Conservation (phyloP, 1,139 yeast species). For the Hyphopichia wangnamkhiaoensis region DNA sequence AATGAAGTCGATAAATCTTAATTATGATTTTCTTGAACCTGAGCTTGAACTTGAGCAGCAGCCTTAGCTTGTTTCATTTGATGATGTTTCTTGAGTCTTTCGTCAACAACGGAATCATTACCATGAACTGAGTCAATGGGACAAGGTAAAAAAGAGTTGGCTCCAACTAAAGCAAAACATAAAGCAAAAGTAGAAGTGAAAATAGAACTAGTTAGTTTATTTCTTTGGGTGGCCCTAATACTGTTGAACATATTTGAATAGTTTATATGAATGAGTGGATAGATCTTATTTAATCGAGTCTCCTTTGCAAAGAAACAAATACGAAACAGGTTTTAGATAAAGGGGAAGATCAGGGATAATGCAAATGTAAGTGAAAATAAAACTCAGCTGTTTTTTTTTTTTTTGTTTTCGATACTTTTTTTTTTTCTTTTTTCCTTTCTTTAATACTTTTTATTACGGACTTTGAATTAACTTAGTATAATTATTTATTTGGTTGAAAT, state of each 20-base stretch:
- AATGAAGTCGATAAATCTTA: background rate
- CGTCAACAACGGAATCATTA: constrained; percentile 42
- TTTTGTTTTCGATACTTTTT: background rate
- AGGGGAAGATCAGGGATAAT: too few species aligned
- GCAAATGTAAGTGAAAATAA: background rate
- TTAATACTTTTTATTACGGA: too few species aligned
- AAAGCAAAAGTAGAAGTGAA: constrained; percentile 77
- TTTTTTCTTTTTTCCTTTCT: too few species aligned
- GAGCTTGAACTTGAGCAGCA: background rate
- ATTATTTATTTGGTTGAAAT: background rate
- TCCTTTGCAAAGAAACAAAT: background rate
- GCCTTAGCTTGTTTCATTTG: constrained; percentile 1
- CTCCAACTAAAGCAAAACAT: constrained; percentile 68
- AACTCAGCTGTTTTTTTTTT: background rate
- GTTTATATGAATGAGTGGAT: background rate
- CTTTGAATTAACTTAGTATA: too few species aligned
- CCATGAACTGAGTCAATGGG: constrained; percentile 59
- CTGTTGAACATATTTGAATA: constrained; percentile 7
- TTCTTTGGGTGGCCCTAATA: constrained; percentile 58
- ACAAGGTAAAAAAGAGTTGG: constrained; percentile 72
- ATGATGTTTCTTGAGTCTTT: constrained; percentile 19
- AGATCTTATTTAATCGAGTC: background rate
- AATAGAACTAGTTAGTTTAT: constrained; percentile 60
- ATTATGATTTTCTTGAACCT: background rate
- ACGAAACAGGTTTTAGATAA: too few species aligned